These are phyloP conservation scores for Boletus vermiculosoides DNA, from an alignment of 768 basidiomycete genomes.

Conservation along the genomic window DNA sequence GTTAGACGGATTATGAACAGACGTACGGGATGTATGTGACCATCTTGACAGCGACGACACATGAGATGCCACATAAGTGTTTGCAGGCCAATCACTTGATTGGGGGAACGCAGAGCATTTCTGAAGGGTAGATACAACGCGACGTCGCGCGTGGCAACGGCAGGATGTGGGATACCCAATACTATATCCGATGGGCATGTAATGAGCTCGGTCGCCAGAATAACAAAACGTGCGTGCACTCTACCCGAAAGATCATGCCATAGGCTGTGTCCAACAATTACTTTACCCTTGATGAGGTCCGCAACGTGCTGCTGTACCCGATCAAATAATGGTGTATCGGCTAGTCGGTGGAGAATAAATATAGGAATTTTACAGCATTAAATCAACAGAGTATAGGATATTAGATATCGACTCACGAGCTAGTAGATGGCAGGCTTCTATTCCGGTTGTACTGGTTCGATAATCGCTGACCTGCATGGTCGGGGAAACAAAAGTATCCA, in stretches of 20 bases:
- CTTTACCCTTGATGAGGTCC: slow-evolving; percentile 63
- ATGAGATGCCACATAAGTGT: slow-evolving; percentile 83
- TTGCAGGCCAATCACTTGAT: slow-evolving; percentile 69
- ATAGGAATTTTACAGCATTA: background rate
- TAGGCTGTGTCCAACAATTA: slow-evolving; percentile 72
- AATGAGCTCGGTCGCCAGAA: slow-evolving; percentile 11
- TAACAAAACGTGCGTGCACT: slow-evolving; percentile 10
- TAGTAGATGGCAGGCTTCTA: slow-evolving; percentile 41
- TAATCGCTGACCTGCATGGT: slow-evolving; percentile 71
- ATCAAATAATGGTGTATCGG: slow-evolving; percentile 50
- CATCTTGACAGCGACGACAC: slow-evolving; percentile 74
- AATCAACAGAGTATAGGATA: background rate
- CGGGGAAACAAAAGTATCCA: slow-evolving; percentile 67
- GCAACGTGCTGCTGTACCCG: slow-evolving; percentile 68
- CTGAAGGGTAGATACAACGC: slow-evolving; percentile 80
- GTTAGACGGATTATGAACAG: background rate
- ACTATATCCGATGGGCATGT: slow-evolving; percentile 41
- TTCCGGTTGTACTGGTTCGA: slow-evolving; percentile 63
- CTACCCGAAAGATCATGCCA: slow-evolving; percentile 82
- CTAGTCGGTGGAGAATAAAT: slow-evolving; percentile 14
- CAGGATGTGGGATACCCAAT: slow-evolving; percentile 77
- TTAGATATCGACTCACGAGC: slow-evolving; percentile 33
- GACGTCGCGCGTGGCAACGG: slow-evolving; percentile 76
- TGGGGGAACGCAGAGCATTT: slow-evolving; percentile 62
- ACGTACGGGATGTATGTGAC: slow-evolving; percentile 69